Evolutionary conservation across 805 yeast genomes (phyloP), one percentile per base, ranked within the genome.

Genomic region (Candida easanensis): DNA sequence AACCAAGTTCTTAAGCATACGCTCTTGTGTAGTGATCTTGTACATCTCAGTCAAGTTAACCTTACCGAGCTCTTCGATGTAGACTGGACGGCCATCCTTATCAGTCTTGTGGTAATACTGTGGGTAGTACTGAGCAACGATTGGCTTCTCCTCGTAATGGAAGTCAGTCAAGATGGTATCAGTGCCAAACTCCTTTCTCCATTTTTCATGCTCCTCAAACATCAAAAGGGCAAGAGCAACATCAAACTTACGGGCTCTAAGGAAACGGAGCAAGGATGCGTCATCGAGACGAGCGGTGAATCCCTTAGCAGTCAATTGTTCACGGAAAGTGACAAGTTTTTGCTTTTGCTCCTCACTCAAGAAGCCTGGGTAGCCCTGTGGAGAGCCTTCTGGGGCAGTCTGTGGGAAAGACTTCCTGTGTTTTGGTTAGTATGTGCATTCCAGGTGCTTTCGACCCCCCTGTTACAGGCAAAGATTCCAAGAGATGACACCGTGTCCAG

Each of bases 71-170:
- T 91, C 96, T 74, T 93, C 99, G 57, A 84, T 75, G 69, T 93
- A 93, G 37, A 89, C 84, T 6, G 99, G 99, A 62, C 99, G 84
- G 39, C 99, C 99, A 51, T 93, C 99, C 59, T 77, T 87, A 66
- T 93, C 99, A 26, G 91, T 88, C 72, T 93, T 90, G 71, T 93
- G 98, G 67, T 93, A 93, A 70, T 90, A 93, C 70, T 90, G 97
- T 27, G 99, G 99, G 66, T 93, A 93, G 66, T 73, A 84, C 61
- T 79, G 75, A 48, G 96, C 96, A 52, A 90, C 97, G 39, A 79
- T 65, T 21, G 93, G 85, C 70, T 93, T 93, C 71, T 93, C 99
- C n/a, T 79, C 81, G 70, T 91, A 93, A 49, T 86, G 81, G 76
- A 91, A 93, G 62, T 88, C 96, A 54, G 75, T 71, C 60, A 93